Evolutionary conservation across 352 stramenopile genomes (phyloP).

Genomic region (Globisporangium megalacanthum): DNA sequence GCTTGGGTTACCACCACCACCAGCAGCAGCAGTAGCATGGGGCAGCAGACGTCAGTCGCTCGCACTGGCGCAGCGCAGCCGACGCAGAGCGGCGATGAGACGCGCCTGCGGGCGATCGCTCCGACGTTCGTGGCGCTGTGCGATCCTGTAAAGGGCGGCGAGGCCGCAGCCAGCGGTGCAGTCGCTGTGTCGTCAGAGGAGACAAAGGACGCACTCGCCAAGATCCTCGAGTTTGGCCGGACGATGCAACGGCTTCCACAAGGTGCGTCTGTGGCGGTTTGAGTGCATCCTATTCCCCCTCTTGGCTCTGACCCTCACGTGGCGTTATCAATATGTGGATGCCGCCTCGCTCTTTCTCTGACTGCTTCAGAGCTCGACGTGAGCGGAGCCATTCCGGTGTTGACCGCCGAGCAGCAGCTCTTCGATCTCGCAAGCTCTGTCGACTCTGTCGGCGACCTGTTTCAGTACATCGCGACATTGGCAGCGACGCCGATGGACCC

Average conservation of each 20-base stretch:
- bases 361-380: constrained; percentile 33
- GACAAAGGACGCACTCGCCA: constrained; percentile 52
- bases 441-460: constrained; percentile 74
- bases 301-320: not conserved
- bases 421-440: constrained; percentile 71
- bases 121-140: constrained; percentile 52
- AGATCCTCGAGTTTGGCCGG: constrained; percentile 67
- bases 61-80: not conserved
- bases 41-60: constrained; percentile 44
- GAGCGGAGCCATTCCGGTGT: constrained; percentile 13
- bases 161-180: constrained; percentile 24
- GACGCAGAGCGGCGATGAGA: not conserved
- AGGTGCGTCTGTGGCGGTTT: constrained; percentile 18
- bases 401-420: constrained; percentile 51
- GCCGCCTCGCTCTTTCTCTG: not conserved
- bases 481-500: constrained; percentile 23
- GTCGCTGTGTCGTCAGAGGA: constrained; percentile 34
- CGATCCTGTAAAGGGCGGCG: constrained; percentile 48
- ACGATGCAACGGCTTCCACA: constrained; percentile 48
- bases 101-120: constrained; percentile 18
- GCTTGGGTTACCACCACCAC: not conserved
- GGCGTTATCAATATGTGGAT: not conserved
- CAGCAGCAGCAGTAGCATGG: constrained; percentile 25
- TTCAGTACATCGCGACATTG: constrained; percentile 73
- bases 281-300: not conserved